Conservation (phyloP, 805 yeast genomes). For the Starmera quercuum region DNA sequence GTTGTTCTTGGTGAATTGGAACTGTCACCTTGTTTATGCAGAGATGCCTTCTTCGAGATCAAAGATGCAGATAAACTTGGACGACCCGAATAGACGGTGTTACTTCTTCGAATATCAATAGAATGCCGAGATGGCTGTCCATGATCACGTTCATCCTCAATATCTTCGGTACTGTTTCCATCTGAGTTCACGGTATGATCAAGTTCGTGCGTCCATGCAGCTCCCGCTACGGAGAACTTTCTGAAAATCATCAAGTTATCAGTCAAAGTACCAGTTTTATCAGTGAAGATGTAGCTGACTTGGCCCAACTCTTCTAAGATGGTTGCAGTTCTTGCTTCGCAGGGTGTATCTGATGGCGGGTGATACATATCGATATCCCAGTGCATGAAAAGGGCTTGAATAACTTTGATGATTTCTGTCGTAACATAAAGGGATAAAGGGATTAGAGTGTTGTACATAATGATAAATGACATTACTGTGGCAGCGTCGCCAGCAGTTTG, state of each 20-base stretch:
- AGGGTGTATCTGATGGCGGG: constrained; percentile 74
- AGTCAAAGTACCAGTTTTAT: constrained; percentile 95
- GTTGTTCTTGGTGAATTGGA: constrained; percentile 37
- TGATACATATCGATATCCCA: constrained; percentile 96
- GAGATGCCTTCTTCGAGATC: constrained; percentile 1
- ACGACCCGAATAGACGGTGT: constrained; percentile 38
- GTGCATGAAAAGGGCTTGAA: constrained; percentile 75
- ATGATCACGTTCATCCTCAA: background rate
- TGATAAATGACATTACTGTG: constrained; percentile 89
- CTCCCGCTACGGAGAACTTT: constrained; percentile 80
- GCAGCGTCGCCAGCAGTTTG: constrained; percentile 82
- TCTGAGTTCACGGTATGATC: constrained; percentile 22
- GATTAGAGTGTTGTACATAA: constrained; percentile 95
- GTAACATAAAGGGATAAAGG: constrained; percentile 94
- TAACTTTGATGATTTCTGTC: constrained; percentile 88
- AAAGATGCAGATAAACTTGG: constrained; percentile 49
- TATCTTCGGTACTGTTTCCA: constrained; percentile 6
- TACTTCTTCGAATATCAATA: constrained; percentile 32
- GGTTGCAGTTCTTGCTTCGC: constrained; percentile 92
- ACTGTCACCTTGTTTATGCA: background rate
- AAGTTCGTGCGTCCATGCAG: constrained; percentile 80
- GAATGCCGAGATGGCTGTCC: constrained; percentile 20
- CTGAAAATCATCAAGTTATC: constrained; percentile 92
- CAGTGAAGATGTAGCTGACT: constrained; percentile 90
- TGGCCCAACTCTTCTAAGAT: constrained; percentile 96